Evolutionary conservation across 2,329 filamentous ascomycete genomes (phyloP).

Genomic region (Sporothrix humicola): DNA sequence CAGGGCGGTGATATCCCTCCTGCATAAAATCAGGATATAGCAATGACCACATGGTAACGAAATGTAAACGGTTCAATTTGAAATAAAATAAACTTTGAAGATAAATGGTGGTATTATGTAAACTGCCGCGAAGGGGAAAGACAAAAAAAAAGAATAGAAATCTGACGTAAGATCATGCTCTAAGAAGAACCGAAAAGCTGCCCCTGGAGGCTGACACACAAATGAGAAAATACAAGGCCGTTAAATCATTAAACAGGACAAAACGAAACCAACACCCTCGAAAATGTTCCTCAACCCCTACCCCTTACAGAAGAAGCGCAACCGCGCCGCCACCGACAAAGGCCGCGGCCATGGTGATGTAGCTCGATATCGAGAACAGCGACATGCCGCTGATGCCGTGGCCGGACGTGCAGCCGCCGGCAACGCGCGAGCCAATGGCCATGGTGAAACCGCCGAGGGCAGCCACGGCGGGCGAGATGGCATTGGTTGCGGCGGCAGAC

Average conservation of each 20-base stretch:
- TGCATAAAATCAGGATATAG: not conserved
- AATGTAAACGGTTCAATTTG: not conserved
- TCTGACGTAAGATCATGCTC: not conserved
- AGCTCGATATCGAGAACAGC: slow-evolving; percentile 65
- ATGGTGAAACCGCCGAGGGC: slow-evolving; percentile 62
- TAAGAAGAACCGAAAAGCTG: not conserved
- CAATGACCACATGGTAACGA: no score
- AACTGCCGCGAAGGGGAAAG: not conserved
- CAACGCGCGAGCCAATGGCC: slow-evolving; percentile 65
- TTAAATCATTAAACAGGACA: not conserved
- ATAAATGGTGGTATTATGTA: not conserved
- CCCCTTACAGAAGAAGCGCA: slow-evolving; percentile 23
- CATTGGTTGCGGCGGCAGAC: slow-evolving; percentile 38
- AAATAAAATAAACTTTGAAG: not conserved
- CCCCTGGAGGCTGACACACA: not conserved
- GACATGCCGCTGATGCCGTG: slow-evolving; percentile 72
- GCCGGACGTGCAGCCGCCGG: slow-evolving; percentile 70
- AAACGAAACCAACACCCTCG: no score
- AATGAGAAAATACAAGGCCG: not conserved
- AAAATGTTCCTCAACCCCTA: not conserved
- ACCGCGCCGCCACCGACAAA: slow-evolving; percentile 56
- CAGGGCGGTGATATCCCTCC: not conserved
- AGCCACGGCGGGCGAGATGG: slow-evolving; percentile 49
- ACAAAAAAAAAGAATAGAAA: not conserved
- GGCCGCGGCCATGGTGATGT: slow-evolving; percentile 63